Percentiles rank a stretch among this genome's conserved stretches.
These are phyloP conservation scores for Turritis glabra DNA, from an alignment of 345 rosid genomes.

Conservation along the genomic window DNA sequence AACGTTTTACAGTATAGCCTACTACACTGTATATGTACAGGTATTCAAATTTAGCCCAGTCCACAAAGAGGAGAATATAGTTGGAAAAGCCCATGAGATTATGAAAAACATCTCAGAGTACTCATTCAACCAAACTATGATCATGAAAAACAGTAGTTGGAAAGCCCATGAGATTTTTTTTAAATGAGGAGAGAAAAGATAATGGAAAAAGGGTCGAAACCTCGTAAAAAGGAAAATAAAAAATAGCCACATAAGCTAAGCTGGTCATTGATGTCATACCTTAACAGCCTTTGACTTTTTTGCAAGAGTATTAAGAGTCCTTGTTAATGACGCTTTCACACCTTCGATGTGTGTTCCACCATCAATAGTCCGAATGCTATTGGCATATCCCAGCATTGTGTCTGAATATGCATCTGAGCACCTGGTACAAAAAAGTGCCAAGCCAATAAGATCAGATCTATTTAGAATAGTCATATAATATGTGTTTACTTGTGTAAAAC, in stretches of 20 bases:
- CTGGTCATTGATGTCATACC: slow-evolving; percentile 48
- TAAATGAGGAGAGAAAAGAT: neutral
- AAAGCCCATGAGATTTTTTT: neutral
- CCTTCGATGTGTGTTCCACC: slow-evolving; percentile 99
- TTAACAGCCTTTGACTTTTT: slow-evolving; percentile 82
- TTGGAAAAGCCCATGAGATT: neutral
- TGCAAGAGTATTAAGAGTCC: slow-evolving; percentile 83
- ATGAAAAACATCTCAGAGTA: neutral
- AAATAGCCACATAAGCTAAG: slow-evolving; percentile 6
- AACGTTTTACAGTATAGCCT: neutral
- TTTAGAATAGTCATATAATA: neutral
- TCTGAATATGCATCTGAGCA: slow-evolving; percentile 98
- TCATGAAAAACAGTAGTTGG: neutral
- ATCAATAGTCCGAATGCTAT: slow-evolving; percentile 94
- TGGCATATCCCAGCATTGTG: slow-evolving; percentile 92
- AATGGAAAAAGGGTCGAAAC: neutral
- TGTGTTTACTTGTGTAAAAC: neutral
- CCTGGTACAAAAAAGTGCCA: slow-evolving; percentile 46
- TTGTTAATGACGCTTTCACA: slow-evolving; percentile 81
- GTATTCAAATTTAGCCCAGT: neutral
- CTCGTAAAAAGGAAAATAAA: neutral
- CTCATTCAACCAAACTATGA: neutral
- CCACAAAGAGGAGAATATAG: neutral
- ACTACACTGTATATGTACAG: neutral
- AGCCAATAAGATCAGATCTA: slow-evolving; percentile 24